These are phyloP conservation scores for Globomyces sp. DNA, from an alignment of 371 early-diverging fungal species.

Conservation along the genomic window DNA sequence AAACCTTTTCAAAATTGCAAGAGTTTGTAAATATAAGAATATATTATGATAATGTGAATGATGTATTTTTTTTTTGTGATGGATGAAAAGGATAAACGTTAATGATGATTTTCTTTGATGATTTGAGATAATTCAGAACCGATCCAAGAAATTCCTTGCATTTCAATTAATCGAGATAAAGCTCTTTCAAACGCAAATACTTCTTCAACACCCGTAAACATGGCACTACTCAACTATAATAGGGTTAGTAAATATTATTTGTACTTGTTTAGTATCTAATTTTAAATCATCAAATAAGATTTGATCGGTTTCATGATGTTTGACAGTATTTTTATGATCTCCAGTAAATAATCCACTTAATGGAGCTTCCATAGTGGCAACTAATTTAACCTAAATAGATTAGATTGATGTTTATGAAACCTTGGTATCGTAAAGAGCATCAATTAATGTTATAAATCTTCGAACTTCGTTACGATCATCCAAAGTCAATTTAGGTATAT, in stretches of 20 bases:
- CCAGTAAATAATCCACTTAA: slow-evolving; percentile 68
- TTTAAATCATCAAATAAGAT: slow-evolving; percentile 64
- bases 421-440: slow-evolving; percentile 85
- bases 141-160: slow-evolving; percentile 61
- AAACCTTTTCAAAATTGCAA: no score
- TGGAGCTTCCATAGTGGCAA: slow-evolving; percentile 65
- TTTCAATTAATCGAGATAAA: slow-evolving; percentile 83
- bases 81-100: no score
- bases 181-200: slow-evolving; percentile 95
- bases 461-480: slow-evolving; percentile 83
- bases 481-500: slow-evolving; percentile 80
- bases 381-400: slow-evolving; percentile 23
- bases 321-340: slow-evolving; percentile 32
- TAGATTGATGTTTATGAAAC: background rate
- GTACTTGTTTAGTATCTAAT: slow-evolving; percentile 42
- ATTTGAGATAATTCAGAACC: background rate
- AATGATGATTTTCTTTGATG: no score
- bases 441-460: slow-evolving; percentile 91
- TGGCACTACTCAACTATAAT: slow-evolving; percentile 50
- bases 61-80: no score
- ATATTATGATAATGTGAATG: no score
- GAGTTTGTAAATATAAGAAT: no score
- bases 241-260: background rate
- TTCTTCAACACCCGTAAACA: slow-evolving; percentile 89
- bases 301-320: slow-evolving; percentile 36